A percentile compares a stretch with the other conserved stretches of the same genome.
phyloP scores from a whole-genome alignment of 495 filamentous ascomycete genomes.

The Poronia punctata region DNA sequence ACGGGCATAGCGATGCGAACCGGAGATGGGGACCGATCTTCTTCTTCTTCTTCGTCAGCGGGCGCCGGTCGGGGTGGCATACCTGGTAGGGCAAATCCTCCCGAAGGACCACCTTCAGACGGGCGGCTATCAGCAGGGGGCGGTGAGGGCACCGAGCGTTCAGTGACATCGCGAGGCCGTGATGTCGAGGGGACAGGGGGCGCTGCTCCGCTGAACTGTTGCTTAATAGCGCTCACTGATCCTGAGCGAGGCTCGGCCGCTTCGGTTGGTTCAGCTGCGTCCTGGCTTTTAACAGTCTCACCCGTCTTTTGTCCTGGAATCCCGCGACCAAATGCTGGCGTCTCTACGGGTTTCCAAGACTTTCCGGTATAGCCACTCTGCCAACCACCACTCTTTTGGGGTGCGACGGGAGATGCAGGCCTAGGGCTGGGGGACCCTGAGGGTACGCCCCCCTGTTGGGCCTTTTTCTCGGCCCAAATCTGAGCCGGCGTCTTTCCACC shows the following conservation, averaged over 20 bases:
- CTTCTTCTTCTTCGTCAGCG: conserved; percentile 47
- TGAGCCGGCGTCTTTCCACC: conserved; percentile 96
- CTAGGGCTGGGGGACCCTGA: conserved; percentile 31
- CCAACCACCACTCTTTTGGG: conserved; percentile 67
- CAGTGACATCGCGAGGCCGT: conserved; percentile 17
- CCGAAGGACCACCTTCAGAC: conserved; percentile 31
- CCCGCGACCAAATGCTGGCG: conserved; percentile 60
- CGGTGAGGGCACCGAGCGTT: conserved; percentile 41
- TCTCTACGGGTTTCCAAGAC: conserved; percentile 77
- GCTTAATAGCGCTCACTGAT: conserved; percentile 62
- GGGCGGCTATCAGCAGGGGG: conserved; percentile 57
- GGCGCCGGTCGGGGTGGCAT: conserved; percentile 56
- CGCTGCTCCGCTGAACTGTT: conserved; percentile 64
- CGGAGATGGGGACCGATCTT: conserved; percentile 56
- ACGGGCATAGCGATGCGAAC: conserved; percentile 86
- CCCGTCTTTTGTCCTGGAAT: conserved; percentile 53
- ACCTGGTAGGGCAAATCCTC: conserved; percentile 67
- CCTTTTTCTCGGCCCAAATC: conserved; percentile 95
- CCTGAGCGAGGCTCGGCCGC: conserved; percentile 37
- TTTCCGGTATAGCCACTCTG: conserved; percentile 86
- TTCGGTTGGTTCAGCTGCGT: conserved; percentile 34
- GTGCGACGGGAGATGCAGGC: conserved; percentile 46
- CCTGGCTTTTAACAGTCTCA: conserved; percentile 35
- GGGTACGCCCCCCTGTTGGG: conserved; percentile 57
- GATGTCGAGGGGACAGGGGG: conserved; percentile 54